A percentile compares a stretch with the other conserved stretches of the same genome.
These are phyloP conservation scores for Phytophthora ohioensis DNA, from an alignment of 352 stramenopile genomes.

Conservation along the genomic window DNA sequence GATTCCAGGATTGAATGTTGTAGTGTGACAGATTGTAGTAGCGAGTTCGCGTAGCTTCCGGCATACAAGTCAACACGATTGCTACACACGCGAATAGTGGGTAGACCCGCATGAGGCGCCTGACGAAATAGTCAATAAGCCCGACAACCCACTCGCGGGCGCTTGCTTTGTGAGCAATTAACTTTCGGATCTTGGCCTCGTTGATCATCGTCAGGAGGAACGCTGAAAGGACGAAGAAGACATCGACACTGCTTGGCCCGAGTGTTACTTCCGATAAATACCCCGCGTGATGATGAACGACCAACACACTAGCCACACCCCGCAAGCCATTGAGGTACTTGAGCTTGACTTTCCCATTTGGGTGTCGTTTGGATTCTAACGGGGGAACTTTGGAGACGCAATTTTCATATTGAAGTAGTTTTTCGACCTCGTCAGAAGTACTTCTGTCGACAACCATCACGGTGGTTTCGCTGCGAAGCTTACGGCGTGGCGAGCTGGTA, in stretches of 20 bases:
- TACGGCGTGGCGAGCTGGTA: no score
- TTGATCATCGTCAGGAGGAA: constrained; percentile 41
- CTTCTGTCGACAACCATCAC: no score
- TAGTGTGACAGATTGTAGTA: constrained; percentile 16
- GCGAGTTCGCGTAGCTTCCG: constrained; percentile 2
- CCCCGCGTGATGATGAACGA: constrained; percentile 25
- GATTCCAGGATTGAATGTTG: constrained; percentile 3
- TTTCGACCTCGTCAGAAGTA: no score
- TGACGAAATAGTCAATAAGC: constrained; percentile 14
- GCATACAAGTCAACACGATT: constrained; percentile 11
- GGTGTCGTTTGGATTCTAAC: constrained; percentile 25
- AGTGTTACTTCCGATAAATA: constrained; percentile 21
- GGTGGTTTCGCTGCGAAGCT: no score
- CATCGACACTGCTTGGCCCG: constrained; percentile 24
- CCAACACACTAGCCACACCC: constrained; percentile 26
- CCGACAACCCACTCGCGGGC: neutral
- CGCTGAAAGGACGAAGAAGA: constrained; percentile 43
- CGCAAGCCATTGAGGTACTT: constrained; percentile 28
- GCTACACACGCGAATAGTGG: constrained; percentile 6
- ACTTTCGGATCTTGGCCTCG: constrained; percentile 20
- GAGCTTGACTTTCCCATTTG: constrained; percentile 11
- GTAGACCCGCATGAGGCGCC: constrained; percentile 15
- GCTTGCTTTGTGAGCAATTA: constrained; percentile 6
- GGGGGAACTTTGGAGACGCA: no score
- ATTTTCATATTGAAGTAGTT: no score